Evolutionary conservation across 2,329 filamentous ascomycete species (phyloP), one percentile per base, ranked within the genome.

Genomic region (Fusarium phyllophilum): DNA sequence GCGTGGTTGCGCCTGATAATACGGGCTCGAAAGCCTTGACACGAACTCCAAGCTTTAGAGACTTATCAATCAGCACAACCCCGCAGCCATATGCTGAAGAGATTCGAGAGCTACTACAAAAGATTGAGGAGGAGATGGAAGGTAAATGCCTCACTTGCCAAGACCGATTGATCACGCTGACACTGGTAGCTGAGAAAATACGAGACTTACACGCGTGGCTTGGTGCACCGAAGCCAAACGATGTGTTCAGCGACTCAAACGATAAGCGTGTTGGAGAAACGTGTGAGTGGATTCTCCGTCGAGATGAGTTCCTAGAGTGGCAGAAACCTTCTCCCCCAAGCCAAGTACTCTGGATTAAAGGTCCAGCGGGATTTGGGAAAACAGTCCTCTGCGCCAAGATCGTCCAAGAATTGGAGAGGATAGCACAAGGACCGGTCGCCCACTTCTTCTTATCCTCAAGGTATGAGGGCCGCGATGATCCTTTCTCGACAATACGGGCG

Each of bases 381-480:
- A 83, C 81, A 0, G 54, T 82, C 1, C 70, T 83, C 3, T 81
- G 79, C 57, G 71, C 81, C 7, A 77, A 58, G 11, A 29, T 83
- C 0, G 60, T 81, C 3, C 44, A 82, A 36, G 48, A 81, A 31
- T 41, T 83, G 1, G 52, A 56, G 8, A 34, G 24, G 2, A 65
- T 31, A 2, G 2, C 22, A n/a, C 2, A 17, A 1, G 12, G 0
- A 17, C 57, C 71, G 0, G 34, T 80, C 2, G 79, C 75, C 1
- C 71, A 80, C 33, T 82, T 81, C 65, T 83, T 83, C 62, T 75
- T 82, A 17, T 83, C 81, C 0, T 57, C 49, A 0, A 63, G 80
- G 75, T 24, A 77, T 74, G 20, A 55, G 48, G 52, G 74, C 65
- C 48, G 29, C 58, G 36, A 78, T 68, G 7, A 56, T 78, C 18